Evolutionary conservation across 495 filamentous ascomycete species (phyloP).

Genomic region (Talaromyces nanjingensis): DNA sequence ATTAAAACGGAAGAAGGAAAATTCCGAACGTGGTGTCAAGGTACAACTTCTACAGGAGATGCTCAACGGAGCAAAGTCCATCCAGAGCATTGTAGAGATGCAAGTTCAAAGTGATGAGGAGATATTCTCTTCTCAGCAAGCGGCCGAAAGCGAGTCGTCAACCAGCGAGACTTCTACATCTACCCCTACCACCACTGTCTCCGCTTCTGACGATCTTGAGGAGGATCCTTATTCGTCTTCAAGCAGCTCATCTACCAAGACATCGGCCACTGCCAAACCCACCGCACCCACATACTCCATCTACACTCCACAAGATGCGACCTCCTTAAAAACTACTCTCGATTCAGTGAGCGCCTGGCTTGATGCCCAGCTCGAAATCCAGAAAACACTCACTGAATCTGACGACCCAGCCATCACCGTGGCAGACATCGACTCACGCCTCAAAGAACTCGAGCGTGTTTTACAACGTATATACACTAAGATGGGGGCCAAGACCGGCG

Average conservation of each 20-base stretch:
- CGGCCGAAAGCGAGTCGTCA: conserved; percentile 12
- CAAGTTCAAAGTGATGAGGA: conserved; percentile 36
- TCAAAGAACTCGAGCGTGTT: conserved; percentile 59
- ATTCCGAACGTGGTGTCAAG: conserved; percentile 55
- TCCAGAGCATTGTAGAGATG: conserved; percentile 36
- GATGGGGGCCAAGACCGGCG: conserved; percentile 25
- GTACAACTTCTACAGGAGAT: conserved; percentile 56
- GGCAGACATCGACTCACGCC: conserved; percentile 52
- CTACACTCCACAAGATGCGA: conserved; percentile 50
- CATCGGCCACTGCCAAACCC: conserved; percentile 23
- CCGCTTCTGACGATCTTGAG: conserved; percentile 27
- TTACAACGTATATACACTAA: conserved; percentile 63
- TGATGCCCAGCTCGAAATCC: conserved; percentile 53
- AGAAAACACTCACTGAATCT: conserved; percentile 58
- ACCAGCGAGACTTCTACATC: conserved; percentile 15
- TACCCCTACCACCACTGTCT: conserved; percentile 7
- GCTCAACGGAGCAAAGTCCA: conserved; percentile 47
- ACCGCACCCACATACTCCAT: conserved; percentile 34
- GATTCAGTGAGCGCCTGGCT: conserved; percentile 54
- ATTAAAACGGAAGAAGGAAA: conserved; percentile 60
- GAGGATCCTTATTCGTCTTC: conserved; percentile 34
- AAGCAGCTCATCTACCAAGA: conserved; percentile 22
- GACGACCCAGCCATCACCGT: conserved; percentile 65
- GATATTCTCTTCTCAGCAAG: conserved; percentile 19
- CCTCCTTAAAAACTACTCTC: conserved; percentile 28